phyloP scores from a whole-genome alignment of 768 basidiomycete genomes.

The Trametes sanguinea region DNA sequence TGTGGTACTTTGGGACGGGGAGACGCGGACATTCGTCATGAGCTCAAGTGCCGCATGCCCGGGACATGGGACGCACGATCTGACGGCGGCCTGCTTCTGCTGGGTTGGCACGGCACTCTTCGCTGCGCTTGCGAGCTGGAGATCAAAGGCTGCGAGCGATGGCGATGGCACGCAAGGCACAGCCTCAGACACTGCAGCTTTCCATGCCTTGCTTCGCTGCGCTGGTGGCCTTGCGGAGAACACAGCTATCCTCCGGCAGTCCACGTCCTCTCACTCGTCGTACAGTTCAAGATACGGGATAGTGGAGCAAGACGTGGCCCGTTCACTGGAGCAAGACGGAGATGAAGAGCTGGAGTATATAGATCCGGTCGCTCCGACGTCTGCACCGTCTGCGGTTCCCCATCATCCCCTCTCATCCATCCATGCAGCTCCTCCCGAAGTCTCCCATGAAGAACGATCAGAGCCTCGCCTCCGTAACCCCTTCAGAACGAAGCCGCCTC shows the following conservation, averaged over 20 bases:
- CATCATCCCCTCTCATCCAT: not conserved
- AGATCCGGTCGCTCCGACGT: not conserved
- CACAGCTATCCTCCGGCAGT: not conserved
- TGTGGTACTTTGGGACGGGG: not conserved
- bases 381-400: not conserved
- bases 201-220: not conserved
- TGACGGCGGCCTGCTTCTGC: slow-evolving; percentile 3
- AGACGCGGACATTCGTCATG: slow-evolving; percentile 7
- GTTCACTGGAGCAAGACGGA: too few species aligned
- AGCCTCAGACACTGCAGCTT: not conserved
- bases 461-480: too few species aligned
- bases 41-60: not conserved
- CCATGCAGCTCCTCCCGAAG: too few species aligned
- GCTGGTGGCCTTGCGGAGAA: not conserved
- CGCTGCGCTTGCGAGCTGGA: slow-evolving; percentile 8
- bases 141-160: not conserved
- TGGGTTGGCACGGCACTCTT: not conserved
- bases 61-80: not conserved
- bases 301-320: too few species aligned
- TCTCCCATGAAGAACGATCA: too few species aligned
- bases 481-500: not conserved
- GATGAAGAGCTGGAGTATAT: slow-evolving; percentile 1
- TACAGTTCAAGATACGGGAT: too few species aligned
- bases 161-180: not conserved
- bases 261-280: too few species aligned